Base-by-base conservation (phyloP, 352 stramenopile genomes). In the Phytophthora pseudosyringae region DNA sequence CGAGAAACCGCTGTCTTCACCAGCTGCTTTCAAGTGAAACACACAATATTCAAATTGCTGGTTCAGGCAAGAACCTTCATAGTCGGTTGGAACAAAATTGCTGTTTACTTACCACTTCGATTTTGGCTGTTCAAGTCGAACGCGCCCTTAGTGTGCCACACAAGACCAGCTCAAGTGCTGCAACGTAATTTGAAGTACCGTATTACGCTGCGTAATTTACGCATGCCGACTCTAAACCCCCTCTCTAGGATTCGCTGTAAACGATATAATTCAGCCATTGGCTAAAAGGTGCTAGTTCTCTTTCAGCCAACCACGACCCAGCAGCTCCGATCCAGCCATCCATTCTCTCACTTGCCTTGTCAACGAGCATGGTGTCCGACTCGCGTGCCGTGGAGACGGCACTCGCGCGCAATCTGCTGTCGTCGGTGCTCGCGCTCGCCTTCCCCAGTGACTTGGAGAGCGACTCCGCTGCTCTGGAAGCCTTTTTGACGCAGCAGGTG, bases 351-450 rank as follows among this genome's bases (percentile, higher is more conserved):
- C 10, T 56, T 56, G 21, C 4, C 9, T 26, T 7, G 6, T 28
- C 40, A 29, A 54, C 1, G 26, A 50, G n/a, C 15, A 63, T 69
- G 49, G 43, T 32, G 31, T 47, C 71, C 0, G 49, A 70, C 38
- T 25, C 55, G 12, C 39, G 36, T 10, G 51, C 55, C 41, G 46
- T 67, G 25, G 45, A 69, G 47, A 68, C 48, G 50, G 72, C 78
- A 45, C 75, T 92, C 48, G 83, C 83, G 46, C 86, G 82, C 64
- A 95, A 95, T 69, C 50, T 94, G 54, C 78, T 95, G 35, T 93
- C 84, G 8, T 93, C 85, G 7, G 69, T 93, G 65, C 75, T 93
- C 31, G 78, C 87, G 48, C 63, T 93, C 4, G 80, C 83, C 38
- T 84, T 95, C 49, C 80, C 83, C 5, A 79, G 83, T n/a, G 69